Evolutionary conservation across 805 yeast genomes (phyloP).

Genomic region (Monosporozyma siamensis): DNA sequence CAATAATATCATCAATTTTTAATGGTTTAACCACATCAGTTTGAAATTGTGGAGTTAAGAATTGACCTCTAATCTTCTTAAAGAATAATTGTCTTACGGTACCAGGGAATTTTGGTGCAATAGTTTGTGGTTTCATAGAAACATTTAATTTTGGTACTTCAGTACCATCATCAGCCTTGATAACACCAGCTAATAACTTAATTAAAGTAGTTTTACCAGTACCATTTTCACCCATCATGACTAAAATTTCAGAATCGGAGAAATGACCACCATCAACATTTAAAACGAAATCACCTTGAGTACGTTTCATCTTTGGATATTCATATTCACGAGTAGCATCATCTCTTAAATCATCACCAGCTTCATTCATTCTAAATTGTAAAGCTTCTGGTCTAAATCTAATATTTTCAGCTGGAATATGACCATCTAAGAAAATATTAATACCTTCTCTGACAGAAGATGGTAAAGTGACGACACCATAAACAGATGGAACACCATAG

Average conservation of each 20-base stretch:
- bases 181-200: conserved; percentile 87
- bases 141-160: conserved; percentile 83
- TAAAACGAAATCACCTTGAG: conserved; percentile 93
- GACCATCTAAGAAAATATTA: conserved; percentile 96
- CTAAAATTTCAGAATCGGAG: conserved; percentile 92
- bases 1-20: conserved; percentile 86
- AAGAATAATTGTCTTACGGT: conserved; percentile 96
- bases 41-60: conserved; percentile 94
- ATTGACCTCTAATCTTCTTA: conserved; percentile 90
- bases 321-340: conserved; percentile 72
- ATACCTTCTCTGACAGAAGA: conserved; percentile 98
- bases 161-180: conserved; percentile 77
- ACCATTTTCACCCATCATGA: conserved; percentile 99
- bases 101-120: conserved; percentile 97
- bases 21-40: conserved; percentile 96
- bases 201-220: conserved; percentile 99
- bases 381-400: conserved; percentile 93
- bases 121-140: conserved; percentile 98
- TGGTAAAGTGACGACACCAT: conserved; percentile 97
- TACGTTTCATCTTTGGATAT: conserved; percentile 79
- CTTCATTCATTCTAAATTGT: conserved; percentile 88
- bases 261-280: conserved; percentile 79
- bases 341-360: conserved; percentile 61
- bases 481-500: conserved; percentile 96
- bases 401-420: conserved; percentile 92